Evolutionary conservation across 768 basidiomycete genomes (phyloP).

Genomic region (Hericium alpestre): DNA sequence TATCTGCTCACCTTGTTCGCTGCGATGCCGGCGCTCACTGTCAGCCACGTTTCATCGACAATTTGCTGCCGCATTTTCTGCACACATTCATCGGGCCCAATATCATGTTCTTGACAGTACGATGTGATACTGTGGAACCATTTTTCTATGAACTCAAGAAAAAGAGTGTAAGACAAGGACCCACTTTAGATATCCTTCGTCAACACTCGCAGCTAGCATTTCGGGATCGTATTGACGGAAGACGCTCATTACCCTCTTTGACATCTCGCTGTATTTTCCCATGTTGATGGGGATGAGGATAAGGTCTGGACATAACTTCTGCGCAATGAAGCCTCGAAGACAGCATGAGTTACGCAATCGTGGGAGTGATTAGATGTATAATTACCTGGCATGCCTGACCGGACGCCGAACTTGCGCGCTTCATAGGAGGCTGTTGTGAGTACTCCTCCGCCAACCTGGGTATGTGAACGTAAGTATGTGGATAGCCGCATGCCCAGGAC

Average conservation of each 20-base stretch:
- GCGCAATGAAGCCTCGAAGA: constrained; percentile 71
- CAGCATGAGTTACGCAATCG: not conserved
- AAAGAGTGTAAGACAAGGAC: constrained; percentile 14
- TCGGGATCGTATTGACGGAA: constrained; percentile 64
- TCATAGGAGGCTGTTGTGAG: constrained; percentile 87
- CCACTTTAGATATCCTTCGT: constrained; percentile 89
- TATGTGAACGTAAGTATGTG: too few relatives aligned
- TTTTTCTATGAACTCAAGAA: not conserved
- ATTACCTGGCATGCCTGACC: constrained; percentile 91
- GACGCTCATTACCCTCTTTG: constrained; percentile 57
- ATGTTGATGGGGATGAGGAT: constrained; percentile 54
- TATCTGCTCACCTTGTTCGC: constrained; percentile 68
- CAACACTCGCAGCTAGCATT: constrained; percentile 69
- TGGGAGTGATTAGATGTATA: not conserved
- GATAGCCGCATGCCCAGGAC: too few relatives aligned
- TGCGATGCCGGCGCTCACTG: constrained; percentile 91
- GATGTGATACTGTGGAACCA: constrained; percentile 53
- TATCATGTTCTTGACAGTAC: constrained; percentile 60
- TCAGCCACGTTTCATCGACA: constrained; percentile 68
- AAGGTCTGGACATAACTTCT: constrained; percentile 86
- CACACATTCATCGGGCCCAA: constrained; percentile 68
- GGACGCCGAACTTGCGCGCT: constrained; percentile 80
- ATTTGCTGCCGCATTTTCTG: constrained; percentile 66
- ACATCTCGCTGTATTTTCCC: constrained; percentile 59
- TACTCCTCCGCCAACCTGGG: constrained; percentile 70